Percentiles rank a stretch among this genome's conserved stretches.
Conservation (phyloP, 2,329 filamentous ascomycete genomes). For the Kalmusia sp. region DNA sequence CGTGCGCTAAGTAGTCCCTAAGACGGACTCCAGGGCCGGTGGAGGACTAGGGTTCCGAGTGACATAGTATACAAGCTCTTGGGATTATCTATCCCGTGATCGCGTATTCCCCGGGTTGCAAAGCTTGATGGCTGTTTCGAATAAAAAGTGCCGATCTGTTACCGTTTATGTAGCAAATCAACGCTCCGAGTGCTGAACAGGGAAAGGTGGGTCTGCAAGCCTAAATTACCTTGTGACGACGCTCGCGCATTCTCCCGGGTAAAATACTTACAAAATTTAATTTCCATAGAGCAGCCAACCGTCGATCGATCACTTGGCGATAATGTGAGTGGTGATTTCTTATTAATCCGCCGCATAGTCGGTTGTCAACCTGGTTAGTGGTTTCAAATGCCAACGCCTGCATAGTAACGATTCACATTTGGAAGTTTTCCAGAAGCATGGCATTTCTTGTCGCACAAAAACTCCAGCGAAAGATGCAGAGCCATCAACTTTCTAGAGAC, state of each 20-base stretch:
- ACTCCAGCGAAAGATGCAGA: too few relatives aligned
- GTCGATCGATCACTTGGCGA: constrained; percentile 4
- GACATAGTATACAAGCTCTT: constrained; percentile 1
- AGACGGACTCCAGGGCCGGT: constrained; percentile 5
- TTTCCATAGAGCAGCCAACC: constrained; percentile 1
- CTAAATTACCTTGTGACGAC: constrained; percentile 6
- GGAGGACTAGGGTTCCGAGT: background rate
- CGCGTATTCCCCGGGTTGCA: constrained; percentile 3
- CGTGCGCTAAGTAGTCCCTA: background rate
- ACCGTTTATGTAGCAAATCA: constrained; percentile 3
- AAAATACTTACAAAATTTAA: constrained; percentile 4
- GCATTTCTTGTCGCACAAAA: background rate
- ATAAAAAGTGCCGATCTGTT: constrained; percentile 7
- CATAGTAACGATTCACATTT: too few relatives aligned
- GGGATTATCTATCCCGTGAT: constrained; percentile 1
- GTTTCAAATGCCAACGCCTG: too few relatives aligned
- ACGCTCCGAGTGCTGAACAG: constrained; percentile 2
- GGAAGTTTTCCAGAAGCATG: background rate
- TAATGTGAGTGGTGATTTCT: background rate
- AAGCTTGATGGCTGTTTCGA: constrained; percentile 5
- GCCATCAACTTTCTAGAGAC: too few relatives aligned
- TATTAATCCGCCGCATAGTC: constrained; percentile 1
- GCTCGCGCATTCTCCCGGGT: background rate
- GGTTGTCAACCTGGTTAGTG: too few relatives aligned
- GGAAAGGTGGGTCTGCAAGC: background rate